phyloP scores from a whole-genome alignment of 345 rosid species.

The Heritiera littoralis region DNA sequence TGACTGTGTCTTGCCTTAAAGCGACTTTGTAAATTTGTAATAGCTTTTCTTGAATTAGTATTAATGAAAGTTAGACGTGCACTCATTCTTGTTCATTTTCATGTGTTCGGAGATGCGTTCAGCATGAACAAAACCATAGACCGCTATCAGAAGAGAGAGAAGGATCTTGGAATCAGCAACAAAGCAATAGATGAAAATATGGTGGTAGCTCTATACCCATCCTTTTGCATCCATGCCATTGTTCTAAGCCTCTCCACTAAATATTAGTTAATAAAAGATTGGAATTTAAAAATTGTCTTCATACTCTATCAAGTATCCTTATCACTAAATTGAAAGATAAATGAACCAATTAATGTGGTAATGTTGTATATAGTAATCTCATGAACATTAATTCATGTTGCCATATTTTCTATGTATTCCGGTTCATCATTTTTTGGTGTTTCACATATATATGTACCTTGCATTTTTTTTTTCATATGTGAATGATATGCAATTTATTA shows the following conservation, averaged over 20 bases:
- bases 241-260: neutral
- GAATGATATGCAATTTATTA: too few relatives aligned
- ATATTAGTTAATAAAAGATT: neutral
- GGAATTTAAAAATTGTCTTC: neutral
- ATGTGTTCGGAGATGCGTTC: constrained; percentile 17
- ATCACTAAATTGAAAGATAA: neutral
- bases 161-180: constrained; percentile 44
- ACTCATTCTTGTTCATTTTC: neutral
- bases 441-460: too few relatives aligned
- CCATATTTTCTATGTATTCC: too few relatives aligned
- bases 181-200: constrained; percentile 35
- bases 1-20: neutral
- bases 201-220: constrained; percentile 42
- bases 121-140: constrained; percentile 71
- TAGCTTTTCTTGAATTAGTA: neutral
- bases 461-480: too few relatives aligned
- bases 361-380: neutral
- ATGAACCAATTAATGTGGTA: neutral
- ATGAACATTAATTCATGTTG: neutral
- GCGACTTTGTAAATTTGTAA: neutral
- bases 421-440: neutral
- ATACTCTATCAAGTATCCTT: neutral
- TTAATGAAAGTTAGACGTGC: neutral
- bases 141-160: constrained; percentile 62
- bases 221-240: neutral